Evolutionary conservation across 805 yeast genomes (phyloP), one percentile per base, ranked within the genome.

Genomic region (Starmerella tilneyi): DNA sequence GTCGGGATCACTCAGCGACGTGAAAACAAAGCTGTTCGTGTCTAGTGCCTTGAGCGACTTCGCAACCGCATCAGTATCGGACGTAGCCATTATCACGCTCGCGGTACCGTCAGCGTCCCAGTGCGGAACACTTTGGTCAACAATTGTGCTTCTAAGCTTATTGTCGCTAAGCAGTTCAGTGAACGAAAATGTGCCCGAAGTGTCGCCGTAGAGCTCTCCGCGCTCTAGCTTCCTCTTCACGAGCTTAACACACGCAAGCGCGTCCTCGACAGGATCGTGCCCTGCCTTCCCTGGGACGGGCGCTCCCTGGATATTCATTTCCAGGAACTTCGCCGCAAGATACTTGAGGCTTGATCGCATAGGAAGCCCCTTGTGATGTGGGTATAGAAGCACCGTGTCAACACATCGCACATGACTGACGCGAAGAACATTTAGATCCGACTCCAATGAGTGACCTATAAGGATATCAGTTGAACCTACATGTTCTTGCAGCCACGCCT

Each of bases 361-460:
- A 0, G 94, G 94, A 0, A 80, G 80, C 0, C 96, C 96, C 27
- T 82, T 70, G n/a, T 75, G 73, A 59, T 86, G 95, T 44, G 85
- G 85, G 63, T 44, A 68, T 9, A 80, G 66, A 1, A 82, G 54
- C 0, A 96, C 70, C 0, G 97, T 89, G 62, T 89, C 98, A 12
- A 89, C 75, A 21, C 88, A 70, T 13, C 64, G 68, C 2, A 83
- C 79, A 59, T 89, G 97, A 39, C 78, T 70, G 13, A 92, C 55
- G 53, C 73, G 72, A 58, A 92, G 62, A 3, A 78, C 94, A 9
- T 71, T 68, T 40, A 89, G 67, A 61, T 89, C 98, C 19, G 81
- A 78, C 50, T 88, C 89, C 24, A 89, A 66, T 0, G 97, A 89
- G 60, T 89, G 98, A 1, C 98, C 97, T 43, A 89, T 73, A 19